Conservation (phyloP, 2,329 filamentous ascomycete species). For the Cercospora beticola region DNA sequence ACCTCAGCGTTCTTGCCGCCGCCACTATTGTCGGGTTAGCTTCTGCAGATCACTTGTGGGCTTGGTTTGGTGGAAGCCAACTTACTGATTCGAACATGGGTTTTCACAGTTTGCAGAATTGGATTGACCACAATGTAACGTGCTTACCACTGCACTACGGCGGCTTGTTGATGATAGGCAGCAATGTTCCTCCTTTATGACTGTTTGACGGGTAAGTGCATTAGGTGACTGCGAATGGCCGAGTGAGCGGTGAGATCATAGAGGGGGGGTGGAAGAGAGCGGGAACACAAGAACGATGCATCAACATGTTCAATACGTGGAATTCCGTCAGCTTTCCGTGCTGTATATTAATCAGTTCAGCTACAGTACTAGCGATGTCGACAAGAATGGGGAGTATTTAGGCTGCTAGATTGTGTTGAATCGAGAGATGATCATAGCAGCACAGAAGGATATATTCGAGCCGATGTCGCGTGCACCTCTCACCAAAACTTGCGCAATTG, state of each 20-base stretch:
- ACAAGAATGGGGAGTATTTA: not conserved
- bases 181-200: not conserved
- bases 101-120: slow-evolving; percentile 4
- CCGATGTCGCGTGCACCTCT: not conserved
- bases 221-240: not conserved
- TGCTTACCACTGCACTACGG: slow-evolving; percentile 19
- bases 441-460: not conserved
- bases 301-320: not conserved
- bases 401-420: not conserved
- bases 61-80: not conserved
- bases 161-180: not conserved
- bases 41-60: not conserved
- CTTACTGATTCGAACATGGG: slow-evolving; percentile 15
- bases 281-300: not conserved
- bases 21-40: not conserved
- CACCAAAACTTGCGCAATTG: not conserved
- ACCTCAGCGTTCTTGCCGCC: not conserved
- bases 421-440: not conserved
- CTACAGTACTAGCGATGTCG: not conserved
- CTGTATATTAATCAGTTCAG: not conserved
- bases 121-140: slow-evolving; percentile 13
- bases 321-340: not conserved
- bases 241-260: not conserved
- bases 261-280: not conserved
- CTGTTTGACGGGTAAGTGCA: not conserved